Percentiles rank a stretch among this genome's conserved stretches.
Conservation (phyloP, 1,284 basidiomycete species). For the Ustilago tritici region DNA sequence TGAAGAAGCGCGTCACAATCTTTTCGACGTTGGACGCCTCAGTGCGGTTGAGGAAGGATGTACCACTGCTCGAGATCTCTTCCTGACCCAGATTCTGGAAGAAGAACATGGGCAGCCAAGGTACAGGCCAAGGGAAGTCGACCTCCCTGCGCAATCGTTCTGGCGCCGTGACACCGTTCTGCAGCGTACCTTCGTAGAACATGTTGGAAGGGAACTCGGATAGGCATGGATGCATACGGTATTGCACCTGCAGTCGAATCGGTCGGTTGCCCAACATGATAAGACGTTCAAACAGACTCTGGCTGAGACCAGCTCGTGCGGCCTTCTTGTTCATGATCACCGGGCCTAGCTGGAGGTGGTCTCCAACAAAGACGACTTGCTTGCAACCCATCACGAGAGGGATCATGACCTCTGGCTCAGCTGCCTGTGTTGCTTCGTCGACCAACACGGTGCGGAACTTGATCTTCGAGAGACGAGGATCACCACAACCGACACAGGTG, state of each 20-base stretch:
- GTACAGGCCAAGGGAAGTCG: conserved; percentile 98
- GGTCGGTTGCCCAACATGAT: conserved; percentile 95
- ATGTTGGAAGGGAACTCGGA: conserved; percentile 99
- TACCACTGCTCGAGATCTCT: conserved; percentile 97
- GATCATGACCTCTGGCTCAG: conserved; percentile 99
- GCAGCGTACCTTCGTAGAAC: conserved; percentile 99
- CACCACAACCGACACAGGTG: conserved; percentile 97
- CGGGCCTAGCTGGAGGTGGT: conserved; percentile 96
- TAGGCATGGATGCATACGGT: conserved; percentile 99
- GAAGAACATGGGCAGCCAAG: conserved; percentile 99
- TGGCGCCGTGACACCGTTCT: conserved; percentile 98
- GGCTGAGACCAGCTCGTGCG: conserved; percentile 93
- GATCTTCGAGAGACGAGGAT: conserved; percentile 92
- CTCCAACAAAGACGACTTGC: conserved; percentile 95
- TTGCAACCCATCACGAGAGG: conserved; percentile 97
- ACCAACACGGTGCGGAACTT: conserved; percentile 99
- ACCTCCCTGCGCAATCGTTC: conserved; percentile 96
- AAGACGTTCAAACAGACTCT: conserved; percentile 96
- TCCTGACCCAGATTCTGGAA: conserved; percentile 99
- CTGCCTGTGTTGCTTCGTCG: conserved; percentile 98
- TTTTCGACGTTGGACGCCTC: conserved; percentile 99
- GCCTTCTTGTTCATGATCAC: conserved; percentile 99
- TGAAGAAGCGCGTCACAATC: conserved; percentile 99
- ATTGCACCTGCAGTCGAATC: conserved; percentile 98
- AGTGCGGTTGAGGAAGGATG: conserved; percentile 97